Base-by-base conservation (phyloP, 225 moss, liverwort and hornwort genomes). In the Pseudoscleropodium purum region DNA sequence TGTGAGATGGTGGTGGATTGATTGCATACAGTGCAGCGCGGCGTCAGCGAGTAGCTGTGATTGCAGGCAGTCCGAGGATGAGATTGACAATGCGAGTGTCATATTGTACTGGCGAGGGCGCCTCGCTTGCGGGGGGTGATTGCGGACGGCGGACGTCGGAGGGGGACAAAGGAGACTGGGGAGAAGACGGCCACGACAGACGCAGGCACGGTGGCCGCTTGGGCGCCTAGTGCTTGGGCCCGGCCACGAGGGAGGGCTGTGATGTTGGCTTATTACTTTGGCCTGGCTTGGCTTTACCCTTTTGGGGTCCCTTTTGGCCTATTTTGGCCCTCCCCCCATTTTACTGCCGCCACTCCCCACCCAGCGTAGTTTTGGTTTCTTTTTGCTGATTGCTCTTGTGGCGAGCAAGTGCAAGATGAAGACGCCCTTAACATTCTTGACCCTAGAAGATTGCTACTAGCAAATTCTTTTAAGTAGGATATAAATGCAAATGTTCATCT, bases 161-260 rank as follows among this genome's bases (percentile, higher is more conserved):
- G 80, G 60, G 60, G 59, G 80, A 60, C 80, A 81, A 60, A 30
- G 68, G 34, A 75, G 88, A 86, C 64, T 73, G 91, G 88, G 92
- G 85, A 79, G 85, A 86, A 82, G 92, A 79, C 78, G 85, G 94
- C 94, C 94, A 94, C 94, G 94, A 94, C 91, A 92, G 87, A 83
- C 78, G 73, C 88, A 33, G 85, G 85, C 94, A 83, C 94, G 92
- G 94, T 94, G 94, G 94, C 94, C 85, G 87, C 91, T 69, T 91
- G 86, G 78, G 34, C 88, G 75, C 94, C 94, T 92, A 37, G 94
- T 91, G 85, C 89, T 89, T 90, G 33, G 2, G 33, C 90, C 90
- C 76, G 51, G 92, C 94, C 94, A 94, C 94, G 94, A 89, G 75
- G 84, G 80, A 30, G 85, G 73, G 24, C 60, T n/a, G 10, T 24